phyloP scores from a whole-genome alignment of 208 protist genomes.

The Porcisia hertigi region DNA sequence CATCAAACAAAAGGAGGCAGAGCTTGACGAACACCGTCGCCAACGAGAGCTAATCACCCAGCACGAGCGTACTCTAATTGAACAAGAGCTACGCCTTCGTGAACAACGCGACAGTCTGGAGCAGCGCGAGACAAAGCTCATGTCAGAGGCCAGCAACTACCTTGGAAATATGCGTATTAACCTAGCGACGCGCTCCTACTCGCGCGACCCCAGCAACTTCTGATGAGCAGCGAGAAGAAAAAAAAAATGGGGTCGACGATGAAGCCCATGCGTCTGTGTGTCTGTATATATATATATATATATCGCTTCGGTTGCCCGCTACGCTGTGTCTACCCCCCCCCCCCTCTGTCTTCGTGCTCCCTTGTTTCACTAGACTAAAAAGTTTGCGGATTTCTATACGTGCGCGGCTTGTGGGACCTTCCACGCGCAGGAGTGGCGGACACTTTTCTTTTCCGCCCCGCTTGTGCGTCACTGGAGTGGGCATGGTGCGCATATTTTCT shows the following conservation, averaged over 20 bases:
- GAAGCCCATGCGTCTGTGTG: not conserved
- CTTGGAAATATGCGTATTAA: conserved; percentile 76
- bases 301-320: not conserved
- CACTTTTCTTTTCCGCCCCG: not conserved
- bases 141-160: conserved; percentile 85
- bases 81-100: conserved; percentile 88
- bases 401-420: not conserved
- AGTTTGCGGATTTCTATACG: not conserved
- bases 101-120: conserved; percentile 89
- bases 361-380: not conserved
- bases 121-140: conserved; percentile 87
- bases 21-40: conserved; percentile 77
- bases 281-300: not conserved
- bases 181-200: conserved; percentile 59
- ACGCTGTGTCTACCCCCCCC: not conserved
- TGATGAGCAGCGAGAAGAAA: conserved; percentile 12
- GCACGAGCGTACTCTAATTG: conserved; percentile 87
- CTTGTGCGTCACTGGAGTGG: not conserved
- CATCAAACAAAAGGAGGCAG: conserved; percentile 73
- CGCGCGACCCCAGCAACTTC: conserved; percentile 57
- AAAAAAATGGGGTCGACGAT: not conserved
- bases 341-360: not conserved
- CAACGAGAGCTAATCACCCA: conserved; percentile 86
- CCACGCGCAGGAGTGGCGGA: not conserved
- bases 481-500: not conserved